A percentile compares a stretch with the other conserved stretches of the same genome.
Conservation (phyloP, 1,284 basidiomycete species). For the Trichosporon faecale region DNA sequence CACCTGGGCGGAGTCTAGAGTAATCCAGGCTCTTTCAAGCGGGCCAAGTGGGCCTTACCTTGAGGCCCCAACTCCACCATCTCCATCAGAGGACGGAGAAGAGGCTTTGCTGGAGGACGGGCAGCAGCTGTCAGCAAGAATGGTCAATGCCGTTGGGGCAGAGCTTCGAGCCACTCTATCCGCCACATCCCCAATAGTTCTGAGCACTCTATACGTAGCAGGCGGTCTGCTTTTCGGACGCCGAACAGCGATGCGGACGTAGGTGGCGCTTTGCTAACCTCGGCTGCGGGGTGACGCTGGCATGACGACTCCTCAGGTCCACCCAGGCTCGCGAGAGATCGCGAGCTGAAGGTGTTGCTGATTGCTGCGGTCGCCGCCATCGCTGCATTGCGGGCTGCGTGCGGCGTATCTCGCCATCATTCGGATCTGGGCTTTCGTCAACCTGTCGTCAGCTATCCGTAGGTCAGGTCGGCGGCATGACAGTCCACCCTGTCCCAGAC, state of each 20-base stretch:
- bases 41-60: too few relatives aligned
- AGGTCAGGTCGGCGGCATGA: neutral
- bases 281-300: neutral
- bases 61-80: too few relatives aligned
- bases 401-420: too few relatives aligned
- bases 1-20: too few relatives aligned
- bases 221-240: neutral
- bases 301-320: too few relatives aligned
- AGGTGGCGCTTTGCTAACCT: neutral
- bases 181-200: neutral
- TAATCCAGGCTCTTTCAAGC: too few relatives aligned
- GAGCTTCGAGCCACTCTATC: neutral
- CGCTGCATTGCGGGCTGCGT: neutral
- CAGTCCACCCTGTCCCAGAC: too few relatives aligned
- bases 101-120: too few relatives aligned
- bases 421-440: neutral
- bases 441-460: neutral
- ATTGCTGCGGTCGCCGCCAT: too few relatives aligned
- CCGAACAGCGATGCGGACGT: neutral
- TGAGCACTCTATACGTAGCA: neutral
- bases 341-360: neutral
- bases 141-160: neutral
- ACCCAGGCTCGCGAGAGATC: neutral
- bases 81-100: too few relatives aligned
- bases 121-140: neutral